These are phyloP conservation scores for Rhodotorula sp. DNA, from an alignment of 1,284 basidiomycete genomes.

Conservation along the genomic window DNA sequence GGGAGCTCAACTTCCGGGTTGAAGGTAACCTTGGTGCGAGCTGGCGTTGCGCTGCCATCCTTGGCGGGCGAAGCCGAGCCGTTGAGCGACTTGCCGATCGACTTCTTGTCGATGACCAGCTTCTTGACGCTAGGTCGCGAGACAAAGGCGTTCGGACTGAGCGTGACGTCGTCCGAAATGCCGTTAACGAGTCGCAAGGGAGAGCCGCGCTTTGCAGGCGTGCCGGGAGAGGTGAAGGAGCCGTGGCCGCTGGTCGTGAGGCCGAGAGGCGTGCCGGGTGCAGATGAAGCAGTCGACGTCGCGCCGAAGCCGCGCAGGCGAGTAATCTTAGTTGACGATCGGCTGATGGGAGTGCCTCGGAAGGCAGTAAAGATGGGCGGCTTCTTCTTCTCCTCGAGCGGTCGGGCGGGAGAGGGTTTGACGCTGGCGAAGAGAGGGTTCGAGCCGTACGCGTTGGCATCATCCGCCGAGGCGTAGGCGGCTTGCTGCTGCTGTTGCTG, in stretches of 20 bases:
- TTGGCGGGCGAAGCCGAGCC: not conserved
- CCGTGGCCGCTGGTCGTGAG: conserved; percentile 32
- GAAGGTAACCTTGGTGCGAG: conserved; percentile 37
- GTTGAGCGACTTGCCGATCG: conserved; percentile 32
- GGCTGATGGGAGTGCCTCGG: conserved; percentile 43
- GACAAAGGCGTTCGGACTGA: conserved; percentile 60
- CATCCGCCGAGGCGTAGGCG: conserved; percentile 75
- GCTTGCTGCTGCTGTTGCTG: conserved; percentile 48
- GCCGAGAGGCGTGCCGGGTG: conserved; percentile 15
- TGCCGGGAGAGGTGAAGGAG: conserved; percentile 5
- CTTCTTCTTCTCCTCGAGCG: conserved; percentile 51
- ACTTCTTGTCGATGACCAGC: conserved; percentile 73
- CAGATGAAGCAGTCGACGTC: conserved; percentile 40
- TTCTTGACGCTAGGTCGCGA: conserved; percentile 88
- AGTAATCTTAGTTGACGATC: conserved; percentile 51
- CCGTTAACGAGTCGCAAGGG: conserved; percentile 50
- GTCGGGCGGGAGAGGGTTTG: conserved; percentile 40
- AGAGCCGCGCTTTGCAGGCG: conserved; percentile 16
- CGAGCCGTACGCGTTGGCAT: conserved; percentile 79
- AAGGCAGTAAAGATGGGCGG: conserved; percentile 50
- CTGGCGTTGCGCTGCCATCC: conserved; percentile 7
- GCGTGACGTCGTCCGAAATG: conserved; percentile 56
- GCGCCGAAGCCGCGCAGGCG: conserved; percentile 54
- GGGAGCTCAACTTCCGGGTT: conserved; percentile 37
- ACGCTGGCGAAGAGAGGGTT: conserved; percentile 59